phyloP scores from a whole-genome alignment of 768 basidiomycete species.

The button mushroom (Agaricus bisporus) region DNA sequence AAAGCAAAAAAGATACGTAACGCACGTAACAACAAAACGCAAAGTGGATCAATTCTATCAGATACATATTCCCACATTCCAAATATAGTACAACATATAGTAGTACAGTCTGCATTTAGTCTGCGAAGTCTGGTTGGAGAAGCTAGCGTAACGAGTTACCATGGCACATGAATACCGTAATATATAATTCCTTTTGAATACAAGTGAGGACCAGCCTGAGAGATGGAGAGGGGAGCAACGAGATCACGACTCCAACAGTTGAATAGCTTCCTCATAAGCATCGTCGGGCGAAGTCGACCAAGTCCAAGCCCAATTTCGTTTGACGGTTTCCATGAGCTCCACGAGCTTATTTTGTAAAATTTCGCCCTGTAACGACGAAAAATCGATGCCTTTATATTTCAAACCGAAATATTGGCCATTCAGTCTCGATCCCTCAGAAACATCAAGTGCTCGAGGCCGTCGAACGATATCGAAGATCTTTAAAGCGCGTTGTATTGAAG shows the following conservation, averaged over 20 bases:
- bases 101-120: background rate
- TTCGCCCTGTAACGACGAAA: conserved; percentile 21
- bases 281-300: conserved; percentile 45
- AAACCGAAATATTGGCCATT: conserved; percentile 39
- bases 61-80: background rate
- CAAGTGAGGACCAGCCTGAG: background rate
- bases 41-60: background rate
- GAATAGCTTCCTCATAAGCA: conserved; percentile 32
- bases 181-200: too few species aligned
- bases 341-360: conserved; percentile 27
- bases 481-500: conserved; percentile 27
- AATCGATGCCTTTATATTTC: conserved; percentile 23
- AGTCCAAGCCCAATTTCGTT: conserved; percentile 56
- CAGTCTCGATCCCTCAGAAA: conserved; percentile 31
- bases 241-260: conserved; percentile 19
- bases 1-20: too few species aligned
- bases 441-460: conserved; percentile 35
- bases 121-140: background rate
- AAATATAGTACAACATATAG: background rate
- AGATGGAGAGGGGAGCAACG: background rate
- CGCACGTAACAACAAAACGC: background rate
- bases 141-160: background rate
- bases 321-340: conserved; percentile 34
- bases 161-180: background rate
- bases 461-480: conserved; percentile 44